Percentiles rank a stretch among this genome's conserved stretches.
Conservation (phyloP, 306 rosid genomes). For the Lathyrus aphaca region DNA sequence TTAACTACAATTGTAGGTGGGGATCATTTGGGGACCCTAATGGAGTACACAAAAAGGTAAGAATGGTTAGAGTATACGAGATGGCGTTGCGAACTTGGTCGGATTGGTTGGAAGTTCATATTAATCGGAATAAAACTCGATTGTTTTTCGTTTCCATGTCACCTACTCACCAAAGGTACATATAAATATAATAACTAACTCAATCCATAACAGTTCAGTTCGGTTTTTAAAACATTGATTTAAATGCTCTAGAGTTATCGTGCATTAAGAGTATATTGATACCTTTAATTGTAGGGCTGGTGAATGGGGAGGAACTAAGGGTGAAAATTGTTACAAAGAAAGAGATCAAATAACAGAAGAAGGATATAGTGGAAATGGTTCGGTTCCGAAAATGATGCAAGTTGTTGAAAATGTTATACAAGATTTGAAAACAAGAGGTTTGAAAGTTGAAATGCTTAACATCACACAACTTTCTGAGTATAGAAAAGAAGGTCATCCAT, state of each 20-base stretch:
- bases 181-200: too few relatives aligned
- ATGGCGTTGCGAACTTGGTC: constrained; percentile 91
- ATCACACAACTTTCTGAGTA: constrained; percentile 88
- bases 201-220: too few relatives aligned
- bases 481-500: constrained; percentile 87
- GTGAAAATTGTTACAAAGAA: constrained; percentile 72
- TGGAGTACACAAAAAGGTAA: constrained; percentile 60
- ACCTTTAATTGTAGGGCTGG: constrained; percentile 52
- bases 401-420: constrained; percentile 59
- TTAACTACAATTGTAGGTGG: constrained; percentile 54
- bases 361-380: constrained; percentile 64
- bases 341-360: constrained; percentile 50
- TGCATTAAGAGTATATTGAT: background rate
- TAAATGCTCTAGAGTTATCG: background rate
- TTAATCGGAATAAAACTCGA: constrained; percentile 65
- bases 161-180: constrained; percentile 88
- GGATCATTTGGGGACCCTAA: constrained; percentile 71
- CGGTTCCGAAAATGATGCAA: constrained; percentile 67
- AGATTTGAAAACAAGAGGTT: constrained; percentile 62
- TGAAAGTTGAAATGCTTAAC: constrained; percentile 68
- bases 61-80: constrained; percentile 71
- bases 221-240: background rate
- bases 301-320: constrained; percentile 68
- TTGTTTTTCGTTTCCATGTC: constrained; percentile 87
- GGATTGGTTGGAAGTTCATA: constrained; percentile 90